phyloP scores from a whole-genome alignment of 805 yeast species.

The Candida germanica region DNA sequence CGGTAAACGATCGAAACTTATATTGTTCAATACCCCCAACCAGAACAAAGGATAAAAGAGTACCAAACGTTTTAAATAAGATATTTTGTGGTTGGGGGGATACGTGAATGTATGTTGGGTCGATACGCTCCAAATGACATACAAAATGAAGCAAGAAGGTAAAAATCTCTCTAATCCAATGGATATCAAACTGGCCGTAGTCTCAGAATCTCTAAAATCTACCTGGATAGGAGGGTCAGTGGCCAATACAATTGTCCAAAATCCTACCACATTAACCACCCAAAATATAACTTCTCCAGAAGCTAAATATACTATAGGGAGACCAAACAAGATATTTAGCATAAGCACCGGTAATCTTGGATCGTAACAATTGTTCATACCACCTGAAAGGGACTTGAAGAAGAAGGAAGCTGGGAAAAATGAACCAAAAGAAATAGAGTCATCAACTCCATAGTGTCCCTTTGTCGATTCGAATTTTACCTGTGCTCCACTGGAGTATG shows the following conservation, averaged over 20 bases:
- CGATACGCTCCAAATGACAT: conserved; percentile 63
- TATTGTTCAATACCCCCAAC: conserved; percentile 80
- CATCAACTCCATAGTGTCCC: conserved; percentile 54
- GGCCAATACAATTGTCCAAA: conserved; percentile 75
- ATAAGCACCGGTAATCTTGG: conserved; percentile 56
- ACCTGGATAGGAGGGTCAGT: conserved; percentile 76
- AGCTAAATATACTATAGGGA: conserved; percentile 57
- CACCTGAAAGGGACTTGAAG: conserved; percentile 43
- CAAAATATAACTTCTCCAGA: conserved; percentile 47
- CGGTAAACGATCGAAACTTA: conserved; percentile 85
- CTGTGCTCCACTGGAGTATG: conserved; percentile 52
- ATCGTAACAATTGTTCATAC: conserved; percentile 59
- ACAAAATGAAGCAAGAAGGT: conserved; percentile 70
- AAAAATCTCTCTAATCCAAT: conserved; percentile 69
- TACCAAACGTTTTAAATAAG: conserved; percentile 43
- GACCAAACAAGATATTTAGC: conserved; percentile 60
- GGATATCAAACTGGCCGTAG: conserved; percentile 62
- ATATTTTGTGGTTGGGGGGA: conserved; percentile 16
- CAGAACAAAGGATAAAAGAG: conserved; percentile 81
- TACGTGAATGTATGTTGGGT: conserved; percentile 45
- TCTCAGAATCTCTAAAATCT: conserved; percentile 50
- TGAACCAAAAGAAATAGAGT: conserved; percentile 58
- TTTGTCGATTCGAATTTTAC: conserved; percentile 42
- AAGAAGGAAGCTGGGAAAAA: conserved; percentile 73
- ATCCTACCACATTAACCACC: conserved; percentile 62